A percentile compares a stretch with the other conserved stretches of the same genome.
These are phyloP conservation scores for Colletotrichum horii DNA, from an alignment of 2,329 filamentous ascomycete species.

Conservation along the genomic window DNA sequence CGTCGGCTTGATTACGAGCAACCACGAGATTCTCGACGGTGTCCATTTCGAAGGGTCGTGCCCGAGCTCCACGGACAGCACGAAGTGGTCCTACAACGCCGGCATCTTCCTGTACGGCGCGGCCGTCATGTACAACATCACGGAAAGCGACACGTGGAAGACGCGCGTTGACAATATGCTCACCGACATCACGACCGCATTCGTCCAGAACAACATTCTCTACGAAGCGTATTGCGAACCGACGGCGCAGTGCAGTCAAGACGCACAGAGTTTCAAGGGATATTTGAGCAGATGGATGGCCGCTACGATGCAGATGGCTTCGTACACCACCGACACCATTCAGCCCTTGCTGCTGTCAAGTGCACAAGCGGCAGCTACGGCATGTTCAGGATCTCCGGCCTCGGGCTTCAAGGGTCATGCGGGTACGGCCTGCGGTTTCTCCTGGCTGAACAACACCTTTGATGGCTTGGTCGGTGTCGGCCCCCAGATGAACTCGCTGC, in stretches of 20 bases:
- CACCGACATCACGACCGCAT: conserved; percentile 43
- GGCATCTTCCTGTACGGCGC: conserved; percentile 69
- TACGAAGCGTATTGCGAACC: conserved; percentile 71
- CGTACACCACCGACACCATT: conserved; percentile 59
- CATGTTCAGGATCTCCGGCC: conserved; percentile 63
- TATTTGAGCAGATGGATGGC: conserved; percentile 71
- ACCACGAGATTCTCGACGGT: conserved; percentile 60
- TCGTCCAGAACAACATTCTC: conserved; percentile 64
- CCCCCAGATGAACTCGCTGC: conserved; percentile 62
- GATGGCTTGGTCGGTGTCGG: conserved; percentile 57
- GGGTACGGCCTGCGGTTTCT: conserved; percentile 63
- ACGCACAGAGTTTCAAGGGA: conserved; percentile 77
- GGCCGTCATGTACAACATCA: conserved; percentile 66
- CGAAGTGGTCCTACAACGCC: conserved; percentile 74
- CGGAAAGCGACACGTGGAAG: conserved; percentile 60
- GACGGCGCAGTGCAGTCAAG: conserved; percentile 66
- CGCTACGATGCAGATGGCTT: conserved; percentile 65
- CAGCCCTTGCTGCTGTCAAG: conserved; percentile 62
- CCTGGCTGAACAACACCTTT: conserved; percentile 58
- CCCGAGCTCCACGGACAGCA: conserved; percentile 60
- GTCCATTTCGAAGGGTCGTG: conserved; percentile 54
- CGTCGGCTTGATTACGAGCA: conserved; percentile 59
- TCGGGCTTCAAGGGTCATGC: conserved; percentile 54
- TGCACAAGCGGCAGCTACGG: conserved; percentile 61
- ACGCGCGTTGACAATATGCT: conserved; percentile 64